Percentiles rank a stretch among this genome's conserved stretches.
Evolutionary conservation across 345 rosid genomes (phyloP).

Genomic region (Syzygium grande): DNA sequence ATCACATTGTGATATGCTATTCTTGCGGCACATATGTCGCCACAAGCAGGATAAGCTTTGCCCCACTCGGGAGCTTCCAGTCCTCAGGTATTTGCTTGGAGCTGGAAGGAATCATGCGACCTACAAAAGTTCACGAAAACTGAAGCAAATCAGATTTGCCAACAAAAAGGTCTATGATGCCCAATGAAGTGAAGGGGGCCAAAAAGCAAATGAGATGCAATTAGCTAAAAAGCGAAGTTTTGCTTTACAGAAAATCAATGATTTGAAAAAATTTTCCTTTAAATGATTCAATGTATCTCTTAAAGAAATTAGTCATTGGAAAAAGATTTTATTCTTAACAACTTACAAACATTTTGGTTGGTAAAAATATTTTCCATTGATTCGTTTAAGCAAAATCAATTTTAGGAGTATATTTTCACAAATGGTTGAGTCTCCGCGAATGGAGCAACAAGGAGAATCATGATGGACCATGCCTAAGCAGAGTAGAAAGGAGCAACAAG

Average conservation of each 20-base stretch:
- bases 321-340: background rate
- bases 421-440: background rate
- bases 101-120: background rate
- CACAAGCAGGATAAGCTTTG: background rate
- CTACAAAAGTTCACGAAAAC: background rate
- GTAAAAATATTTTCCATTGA: background rate
- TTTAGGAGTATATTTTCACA: background rate
- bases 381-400: background rate
- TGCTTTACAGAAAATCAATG: background rate
- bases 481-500: background rate
- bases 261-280: background rate
- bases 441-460: background rate
- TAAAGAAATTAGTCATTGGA: background rate
- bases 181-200: background rate
- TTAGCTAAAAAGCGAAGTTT: background rate
- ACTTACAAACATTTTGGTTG: background rate
- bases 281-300: background rate
- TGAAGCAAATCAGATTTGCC: background rate
- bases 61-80: background rate
- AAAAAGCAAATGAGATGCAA: background rate
- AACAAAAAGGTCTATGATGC: background rate
- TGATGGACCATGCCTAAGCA: background rate
- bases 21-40: background rate
- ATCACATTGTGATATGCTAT: background rate
- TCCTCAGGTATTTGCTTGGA: background rate